These are phyloP conservation scores for Mrakia hoshinonis DNA, from an alignment of 768 basidiomycete genomes.

Conservation along the genomic window DNA sequence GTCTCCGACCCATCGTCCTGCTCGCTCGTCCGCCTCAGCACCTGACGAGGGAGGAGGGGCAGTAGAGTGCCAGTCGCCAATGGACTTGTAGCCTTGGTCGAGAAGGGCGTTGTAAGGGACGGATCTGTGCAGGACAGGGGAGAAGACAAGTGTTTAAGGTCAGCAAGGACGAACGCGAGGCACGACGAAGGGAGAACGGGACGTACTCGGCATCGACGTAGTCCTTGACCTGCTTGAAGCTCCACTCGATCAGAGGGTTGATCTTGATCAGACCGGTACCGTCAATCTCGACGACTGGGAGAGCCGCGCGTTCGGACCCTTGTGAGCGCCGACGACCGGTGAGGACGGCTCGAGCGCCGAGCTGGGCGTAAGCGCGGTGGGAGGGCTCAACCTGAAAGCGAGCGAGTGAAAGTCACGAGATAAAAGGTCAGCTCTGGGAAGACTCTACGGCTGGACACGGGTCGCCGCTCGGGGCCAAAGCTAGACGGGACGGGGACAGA, in stretches of 20 bases:
- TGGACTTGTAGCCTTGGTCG: conserved; percentile 82
- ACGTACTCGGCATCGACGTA: conserved; percentile 64
- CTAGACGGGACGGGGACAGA: conserved; percentile 41
- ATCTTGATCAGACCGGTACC: conserved; percentile 82
- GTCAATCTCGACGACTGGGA: conserved; percentile 84
- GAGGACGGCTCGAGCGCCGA: conserved; percentile 75
- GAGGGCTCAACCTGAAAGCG: conserved; percentile 75
- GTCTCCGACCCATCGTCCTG: conserved; percentile 83
- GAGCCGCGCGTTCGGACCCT: conserved; percentile 73
- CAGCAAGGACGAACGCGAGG: not conserved
- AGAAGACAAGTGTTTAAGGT: not conserved
- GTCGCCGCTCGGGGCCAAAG: too few relatives aligned
- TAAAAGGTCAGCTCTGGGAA: not conserved
- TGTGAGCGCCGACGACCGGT: conserved; percentile 93
- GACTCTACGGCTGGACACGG: not conserved
- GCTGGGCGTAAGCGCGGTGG: conserved; percentile 68
- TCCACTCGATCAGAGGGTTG: conserved; percentile 87
- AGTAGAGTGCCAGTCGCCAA: conserved; percentile 98
- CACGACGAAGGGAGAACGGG: not conserved
- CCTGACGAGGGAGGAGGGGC: conserved; percentile 39
- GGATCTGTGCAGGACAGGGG: conserved; percentile 38
- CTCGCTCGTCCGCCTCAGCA: conserved; percentile 67
- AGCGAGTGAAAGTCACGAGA: not conserved
- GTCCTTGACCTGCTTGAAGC: conserved; percentile 69
- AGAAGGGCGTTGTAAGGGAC: conserved; percentile 85